Conservation (phyloP, 2,329 filamentous ascomycete species). For the Trichoderma sp. region DNA sequence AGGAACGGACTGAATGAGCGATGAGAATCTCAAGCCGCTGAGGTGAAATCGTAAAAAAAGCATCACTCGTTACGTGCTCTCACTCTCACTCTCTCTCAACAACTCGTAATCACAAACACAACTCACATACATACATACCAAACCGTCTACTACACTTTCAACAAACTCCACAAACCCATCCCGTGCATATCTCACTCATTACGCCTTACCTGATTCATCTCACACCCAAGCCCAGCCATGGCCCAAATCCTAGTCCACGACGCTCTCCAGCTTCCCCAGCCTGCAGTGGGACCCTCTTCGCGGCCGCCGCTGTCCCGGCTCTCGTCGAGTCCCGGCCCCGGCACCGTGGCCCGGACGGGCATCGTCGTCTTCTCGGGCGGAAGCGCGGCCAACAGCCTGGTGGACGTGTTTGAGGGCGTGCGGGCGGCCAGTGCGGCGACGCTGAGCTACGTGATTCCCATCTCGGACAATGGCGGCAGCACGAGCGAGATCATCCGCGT, state of each 20-base stretch:
- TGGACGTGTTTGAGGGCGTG: slow-evolving; percentile 79
- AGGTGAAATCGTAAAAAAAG: background rate
- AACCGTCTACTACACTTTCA: too few species aligned
- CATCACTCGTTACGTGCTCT: background rate
- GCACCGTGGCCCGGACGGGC: slow-evolving; percentile 27
- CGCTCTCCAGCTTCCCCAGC: slow-evolving; percentile 1
- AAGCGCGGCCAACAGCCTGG: slow-evolving; percentile 90
- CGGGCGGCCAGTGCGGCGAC: slow-evolving; percentile 65
- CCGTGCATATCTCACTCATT: background rate
- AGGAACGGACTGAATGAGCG: background rate
- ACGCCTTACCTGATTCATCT: background rate
- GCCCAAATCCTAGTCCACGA: slow-evolving; percentile 6
- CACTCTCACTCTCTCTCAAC: background rate
- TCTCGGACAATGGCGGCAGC: slow-evolving; percentile 93
- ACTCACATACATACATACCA: background rate
- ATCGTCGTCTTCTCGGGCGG: slow-evolving; percentile 90
- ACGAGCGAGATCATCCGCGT: slow-evolving; percentile 92
- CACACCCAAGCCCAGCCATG: background rate
- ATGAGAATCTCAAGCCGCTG: background rate
- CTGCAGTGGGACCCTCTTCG: background rate
- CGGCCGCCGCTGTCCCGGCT: slow-evolving; percentile 11
- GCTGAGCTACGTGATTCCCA: slow-evolving; percentile 86
- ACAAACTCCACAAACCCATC: background rate
- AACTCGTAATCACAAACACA: background rate
- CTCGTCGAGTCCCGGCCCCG: slow-evolving; percentile 27